Conservation (phyloP, 352 stramenopile genomes). For the Globisporangium orthogonon region DNA sequence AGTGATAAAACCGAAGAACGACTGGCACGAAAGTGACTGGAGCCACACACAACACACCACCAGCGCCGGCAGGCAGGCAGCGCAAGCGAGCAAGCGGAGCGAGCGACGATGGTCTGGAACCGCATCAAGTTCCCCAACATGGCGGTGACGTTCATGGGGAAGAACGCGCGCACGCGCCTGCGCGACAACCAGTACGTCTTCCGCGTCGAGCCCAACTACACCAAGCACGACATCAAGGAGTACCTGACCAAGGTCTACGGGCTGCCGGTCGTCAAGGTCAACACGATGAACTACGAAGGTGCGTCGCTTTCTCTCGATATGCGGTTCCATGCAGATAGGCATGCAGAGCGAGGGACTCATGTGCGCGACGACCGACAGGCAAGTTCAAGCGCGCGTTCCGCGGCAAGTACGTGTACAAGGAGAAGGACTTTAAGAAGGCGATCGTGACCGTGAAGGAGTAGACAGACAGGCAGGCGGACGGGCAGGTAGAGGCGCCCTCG, state of each 20-base stretch:
- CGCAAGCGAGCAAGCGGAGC: slow-evolving; percentile 8
- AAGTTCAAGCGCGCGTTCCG: slow-evolving; percentile 88
- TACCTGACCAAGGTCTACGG: slow-evolving; percentile 96
- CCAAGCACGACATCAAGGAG: slow-evolving; percentile 97
- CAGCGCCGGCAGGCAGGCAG: not conserved
- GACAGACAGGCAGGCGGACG: slow-evolving; percentile 1
- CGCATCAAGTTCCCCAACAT: slow-evolving; percentile 85
- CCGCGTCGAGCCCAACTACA: slow-evolving; percentile 93
- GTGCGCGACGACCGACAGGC: slow-evolving; percentile 25
- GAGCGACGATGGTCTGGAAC: slow-evolving; percentile 74
- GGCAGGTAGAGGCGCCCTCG: not conserved
- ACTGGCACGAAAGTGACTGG: not conserved
- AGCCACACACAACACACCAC: not conserved
- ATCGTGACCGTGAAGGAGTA: slow-evolving; percentile 88
- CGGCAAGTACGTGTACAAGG: slow-evolving; percentile 86
- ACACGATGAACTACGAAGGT: slow-evolving; percentile 94
- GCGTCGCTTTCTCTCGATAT: slow-evolving; percentile 17
- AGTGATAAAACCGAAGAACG: not conserved
- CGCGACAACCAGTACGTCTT: slow-evolving; percentile 89
- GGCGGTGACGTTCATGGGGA: slow-evolving; percentile 82
- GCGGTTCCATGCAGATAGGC: too few relatives aligned
- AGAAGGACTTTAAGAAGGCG: slow-evolving; percentile 92
- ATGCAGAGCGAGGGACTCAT: not conserved
- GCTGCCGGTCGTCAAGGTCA: slow-evolving; percentile 92
- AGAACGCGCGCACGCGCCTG: slow-evolving; percentile 70